Conservation (phyloP, 1,284 basidiomycete genomes). For the Inonotus obliquus region DNA sequence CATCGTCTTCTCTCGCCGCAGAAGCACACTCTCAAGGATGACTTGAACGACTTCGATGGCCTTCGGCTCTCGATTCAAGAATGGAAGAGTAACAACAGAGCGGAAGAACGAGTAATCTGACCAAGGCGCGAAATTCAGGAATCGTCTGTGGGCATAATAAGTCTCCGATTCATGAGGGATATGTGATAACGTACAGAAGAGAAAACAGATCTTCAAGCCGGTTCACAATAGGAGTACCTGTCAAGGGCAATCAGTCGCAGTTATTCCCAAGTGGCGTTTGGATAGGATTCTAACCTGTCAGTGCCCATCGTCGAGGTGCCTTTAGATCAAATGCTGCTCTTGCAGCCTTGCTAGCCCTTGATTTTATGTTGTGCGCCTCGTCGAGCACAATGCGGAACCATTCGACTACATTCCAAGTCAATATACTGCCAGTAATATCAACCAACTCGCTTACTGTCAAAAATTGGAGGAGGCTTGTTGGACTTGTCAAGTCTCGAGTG, state of each 20-base stretch:
- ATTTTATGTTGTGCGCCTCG: conserved; percentile 96
- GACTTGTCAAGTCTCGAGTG: conserved; percentile 62
- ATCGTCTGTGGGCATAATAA: conserved; percentile 52
- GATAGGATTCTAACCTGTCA: conserved; percentile 54
- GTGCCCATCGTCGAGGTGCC: conserved; percentile 83
- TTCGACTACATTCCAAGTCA: conserved; percentile 44
- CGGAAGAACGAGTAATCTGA: conserved; percentile 84
- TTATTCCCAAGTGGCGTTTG: background rate
- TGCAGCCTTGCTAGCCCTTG: conserved; percentile 83
- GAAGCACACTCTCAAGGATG: conserved; percentile 82
- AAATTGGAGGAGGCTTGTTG: conserved; percentile 53
- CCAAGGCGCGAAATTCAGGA: conserved; percentile 90
- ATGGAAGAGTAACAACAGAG: conserved; percentile 88
- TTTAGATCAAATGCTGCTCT: conserved; percentile 86
- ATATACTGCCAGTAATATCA: background rate
- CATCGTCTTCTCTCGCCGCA: conserved; percentile 96
- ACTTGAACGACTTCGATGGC: conserved; percentile 92
- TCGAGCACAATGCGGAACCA: conserved; percentile 83
- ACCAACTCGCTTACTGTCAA: conserved; percentile 54
- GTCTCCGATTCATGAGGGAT: background rate
- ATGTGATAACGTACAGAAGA: conserved; percentile 53
- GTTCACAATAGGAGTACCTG: conserved; percentile 95
- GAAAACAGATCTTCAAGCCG: conserved; percentile 91
- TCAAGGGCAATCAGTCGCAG: background rate
- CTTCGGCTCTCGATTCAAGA: conserved; percentile 82